These are phyloP conservation scores for Gracilaria gracilis DNA, from an alignment of 23 red algal species.

Conservation along the genomic window DNA sequence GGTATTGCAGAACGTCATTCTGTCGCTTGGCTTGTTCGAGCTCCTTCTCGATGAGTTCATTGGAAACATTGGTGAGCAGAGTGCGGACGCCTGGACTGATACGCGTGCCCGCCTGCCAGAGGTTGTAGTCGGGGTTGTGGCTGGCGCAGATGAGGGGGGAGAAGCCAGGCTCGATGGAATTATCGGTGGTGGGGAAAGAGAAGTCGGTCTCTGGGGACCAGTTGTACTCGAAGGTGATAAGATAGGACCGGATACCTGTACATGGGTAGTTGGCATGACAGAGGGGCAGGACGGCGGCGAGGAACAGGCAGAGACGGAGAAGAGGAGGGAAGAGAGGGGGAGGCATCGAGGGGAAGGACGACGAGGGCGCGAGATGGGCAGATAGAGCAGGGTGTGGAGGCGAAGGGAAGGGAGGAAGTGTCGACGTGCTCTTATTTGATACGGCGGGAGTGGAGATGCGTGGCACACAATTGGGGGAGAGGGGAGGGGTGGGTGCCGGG, in stretches of 20 bases:
- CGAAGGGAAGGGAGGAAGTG: background rate
- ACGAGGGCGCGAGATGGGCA: background rate
- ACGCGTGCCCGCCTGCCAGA: background rate
- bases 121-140: constrained; percentile 15
- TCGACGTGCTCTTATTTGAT: background rate
- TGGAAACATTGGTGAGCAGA: constrained; percentile 22
- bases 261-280: background rate
- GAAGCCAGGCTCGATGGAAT: constrained; percentile 8
- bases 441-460: background rate
- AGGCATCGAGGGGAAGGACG: background rate
- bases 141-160: constrained; percentile 21
- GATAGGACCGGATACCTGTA: constrained; percentile 5
- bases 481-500: background rate
- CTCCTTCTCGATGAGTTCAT: background rate
- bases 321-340: background rate
- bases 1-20: constrained; percentile 11
- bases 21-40: background rate
- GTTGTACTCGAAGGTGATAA: constrained; percentile 18
- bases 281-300: background rate
- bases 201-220: constrained; percentile 2
- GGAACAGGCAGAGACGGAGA: background rate
- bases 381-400: background rate
- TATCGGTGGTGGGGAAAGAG: constrained; percentile 2
- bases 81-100: constrained; percentile 29
- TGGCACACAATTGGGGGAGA: background rate